phyloP scores from a whole-genome alignment of 2,329 filamentous ascomycete species.

The Blumeria hordei region DNA sequence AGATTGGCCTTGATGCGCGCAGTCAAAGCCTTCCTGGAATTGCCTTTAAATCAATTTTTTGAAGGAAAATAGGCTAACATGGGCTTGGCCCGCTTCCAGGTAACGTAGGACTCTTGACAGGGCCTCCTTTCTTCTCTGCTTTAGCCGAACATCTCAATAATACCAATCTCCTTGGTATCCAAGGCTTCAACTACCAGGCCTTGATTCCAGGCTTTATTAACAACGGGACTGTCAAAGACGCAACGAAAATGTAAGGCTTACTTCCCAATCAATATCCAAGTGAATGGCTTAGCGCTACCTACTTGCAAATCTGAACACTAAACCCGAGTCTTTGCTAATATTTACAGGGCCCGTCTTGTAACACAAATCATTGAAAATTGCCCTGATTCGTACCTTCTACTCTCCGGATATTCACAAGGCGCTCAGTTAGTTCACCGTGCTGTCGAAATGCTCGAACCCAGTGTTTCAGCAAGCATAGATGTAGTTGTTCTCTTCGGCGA shows the following conservation, averaged over 20 bases:
- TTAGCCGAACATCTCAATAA: slow-evolving; percentile 15
- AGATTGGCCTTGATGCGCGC: background rate
- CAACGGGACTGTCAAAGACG: slow-evolving; percentile 21
- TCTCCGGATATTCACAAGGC: slow-evolving; percentile 13
- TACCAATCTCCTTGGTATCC: slow-evolving; percentile 22
- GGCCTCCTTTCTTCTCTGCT: slow-evolving; percentile 11
- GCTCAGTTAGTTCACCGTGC: slow-evolving; percentile 11
- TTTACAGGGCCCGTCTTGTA: slow-evolving; percentile 4
- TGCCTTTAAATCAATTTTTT: no score
- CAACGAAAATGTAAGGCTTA: slow-evolving; percentile 17
- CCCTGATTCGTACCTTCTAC: slow-evolving; percentile 7
- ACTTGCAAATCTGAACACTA: no score
- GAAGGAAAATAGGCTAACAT: no score
- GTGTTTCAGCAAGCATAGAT: slow-evolving; percentile 6
- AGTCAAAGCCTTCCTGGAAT: background rate
- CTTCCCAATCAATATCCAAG: background rate
- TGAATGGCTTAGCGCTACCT: no score
- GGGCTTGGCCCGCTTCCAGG: slow-evolving; percentile 3
- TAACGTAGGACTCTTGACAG: slow-evolving; percentile 11
- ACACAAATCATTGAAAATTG: slow-evolving; percentile 7
- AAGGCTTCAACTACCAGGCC: slow-evolving; percentile 29
- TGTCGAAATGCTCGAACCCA: slow-evolving; percentile 4
- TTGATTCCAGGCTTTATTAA: slow-evolving; percentile 20
- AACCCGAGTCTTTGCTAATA: background rate
- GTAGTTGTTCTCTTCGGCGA: slow-evolving; percentile 11